Percentiles rank a stretch among this genome's conserved stretches.
Conservation (phyloP, 805 yeast genomes). For the Limtongozyma cylindracea region DNA sequence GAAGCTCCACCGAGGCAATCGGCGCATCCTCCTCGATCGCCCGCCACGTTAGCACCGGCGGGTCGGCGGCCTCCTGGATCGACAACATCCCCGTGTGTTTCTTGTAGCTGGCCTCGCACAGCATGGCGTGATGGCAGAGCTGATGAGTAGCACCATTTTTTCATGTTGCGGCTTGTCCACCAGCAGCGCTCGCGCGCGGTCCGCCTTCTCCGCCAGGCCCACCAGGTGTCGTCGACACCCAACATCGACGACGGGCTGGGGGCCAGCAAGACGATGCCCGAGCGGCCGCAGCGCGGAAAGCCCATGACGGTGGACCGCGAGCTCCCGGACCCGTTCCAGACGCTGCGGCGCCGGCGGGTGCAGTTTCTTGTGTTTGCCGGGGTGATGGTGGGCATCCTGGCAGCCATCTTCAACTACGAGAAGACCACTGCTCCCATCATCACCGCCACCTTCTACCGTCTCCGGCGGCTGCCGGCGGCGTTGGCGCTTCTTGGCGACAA, state of each 20-base stretch:
- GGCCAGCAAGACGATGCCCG: too few relatives aligned
- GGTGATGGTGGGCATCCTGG: constrained; percentile 13
- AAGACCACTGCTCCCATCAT: constrained; percentile 77
- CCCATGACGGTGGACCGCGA: constrained; percentile 59
- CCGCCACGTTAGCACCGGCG: constrained; percentile 29
- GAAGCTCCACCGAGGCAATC: constrained; percentile 9
- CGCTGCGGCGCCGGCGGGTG: constrained; percentile 19
- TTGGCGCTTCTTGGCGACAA: constrained; percentile 44
- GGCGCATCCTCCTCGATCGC: constrained; percentile 21
- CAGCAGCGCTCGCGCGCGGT: too few relatives aligned
- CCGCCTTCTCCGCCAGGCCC: too few relatives aligned
- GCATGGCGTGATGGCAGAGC: too few relatives aligned
- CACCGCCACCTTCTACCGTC: constrained; percentile 61
- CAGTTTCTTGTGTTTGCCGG: constrained; percentile 22
- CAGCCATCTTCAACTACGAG: constrained; percentile 73
- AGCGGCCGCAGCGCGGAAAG: too few relatives aligned
- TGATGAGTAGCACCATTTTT: too few relatives aligned
- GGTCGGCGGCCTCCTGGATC: constrained; percentile 26
- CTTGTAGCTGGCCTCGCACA: too few relatives aligned
- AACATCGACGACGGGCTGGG: too few relatives aligned
- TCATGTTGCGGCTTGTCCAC: too few relatives aligned
- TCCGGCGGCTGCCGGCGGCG: constrained; percentile 51
- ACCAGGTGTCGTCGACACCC: too few relatives aligned
- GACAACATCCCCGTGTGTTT: constrained; percentile 30
- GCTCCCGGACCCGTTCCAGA: constrained; percentile 57